These are phyloP conservation scores for Otatea glauca DNA, from an alignment of 176 grass and related monocot species.

Conservation along the genomic window DNA sequence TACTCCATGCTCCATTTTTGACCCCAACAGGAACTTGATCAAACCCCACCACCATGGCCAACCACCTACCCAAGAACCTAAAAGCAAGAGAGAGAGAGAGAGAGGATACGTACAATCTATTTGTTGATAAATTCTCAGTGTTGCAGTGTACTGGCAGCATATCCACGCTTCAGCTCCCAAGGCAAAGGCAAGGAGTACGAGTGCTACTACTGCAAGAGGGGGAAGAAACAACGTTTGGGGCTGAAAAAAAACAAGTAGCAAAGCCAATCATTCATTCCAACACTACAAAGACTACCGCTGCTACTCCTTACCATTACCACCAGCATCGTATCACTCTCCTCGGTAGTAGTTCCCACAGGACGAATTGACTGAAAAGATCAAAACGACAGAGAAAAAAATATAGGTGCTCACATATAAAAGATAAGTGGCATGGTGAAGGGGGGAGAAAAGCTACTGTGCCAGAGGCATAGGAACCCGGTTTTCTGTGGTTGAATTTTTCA, in stretches of 20 bases:
- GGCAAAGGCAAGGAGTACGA: constrained; percentile 41
- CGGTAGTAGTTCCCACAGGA: constrained; percentile 32
- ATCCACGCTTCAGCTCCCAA: constrained; percentile 54
- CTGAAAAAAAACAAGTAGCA: constrained; percentile 45
- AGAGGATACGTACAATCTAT: constrained; percentile 30
- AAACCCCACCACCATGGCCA: constrained; percentile 48
- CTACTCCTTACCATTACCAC: constrained; percentile 21
- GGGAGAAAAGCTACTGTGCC: constrained; percentile 10
- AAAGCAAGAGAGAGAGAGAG: constrained; percentile 42
- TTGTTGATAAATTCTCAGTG: constrained; percentile 25
- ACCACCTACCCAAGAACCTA: neutral
- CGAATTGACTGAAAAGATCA: constrained; percentile 42
- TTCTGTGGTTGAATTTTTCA: neutral
- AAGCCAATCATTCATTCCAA: constrained; percentile 48
- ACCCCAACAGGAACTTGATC: constrained; percentile 54
- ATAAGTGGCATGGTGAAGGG: neutral
- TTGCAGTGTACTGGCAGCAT: constrained; percentile 49
- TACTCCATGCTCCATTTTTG: constrained; percentile 50
- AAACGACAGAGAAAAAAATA: neutral
- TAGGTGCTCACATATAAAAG: constrained; percentile 28
- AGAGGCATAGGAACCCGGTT: neutral
- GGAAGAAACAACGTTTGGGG: constrained; percentile 35
- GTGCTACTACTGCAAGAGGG: constrained; percentile 36
- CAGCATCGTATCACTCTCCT: constrained; percentile 32
- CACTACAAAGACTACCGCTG: constrained; percentile 30